Base-by-base conservation (phyloP, 2,329 filamentous ascomycete species). In the Peltaster fructicola region DNA sequence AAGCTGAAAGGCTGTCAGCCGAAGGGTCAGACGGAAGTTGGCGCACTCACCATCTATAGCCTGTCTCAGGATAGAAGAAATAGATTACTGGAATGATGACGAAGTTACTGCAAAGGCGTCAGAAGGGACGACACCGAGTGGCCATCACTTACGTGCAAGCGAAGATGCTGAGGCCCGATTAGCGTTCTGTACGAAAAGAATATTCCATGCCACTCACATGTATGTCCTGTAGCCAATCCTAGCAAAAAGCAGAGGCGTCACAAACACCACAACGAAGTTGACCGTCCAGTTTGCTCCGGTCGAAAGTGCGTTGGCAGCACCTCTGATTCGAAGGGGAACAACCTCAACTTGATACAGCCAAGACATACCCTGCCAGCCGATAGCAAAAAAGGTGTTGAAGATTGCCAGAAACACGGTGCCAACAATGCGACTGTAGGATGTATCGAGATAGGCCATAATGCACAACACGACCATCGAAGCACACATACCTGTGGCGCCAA, bases 341-440 rank as follows among this genome's bases (percentile, higher is more conserved):
- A 72, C 61, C 38, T 73, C 67, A 22, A 67, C 64, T 4, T 66
- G 63, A 45, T 68, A 71, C 7, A 72, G 47, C 66, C 65, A 72
- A 6, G 65, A 63, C 45, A 72, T 64, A 12, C 64, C 63, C 22
- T 71, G 53, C 65, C 64, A 71, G 10, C 61, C 63, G 25, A 62
- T 53, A 20, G 63, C 66, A 41, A 72, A 73, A 47, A 64, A 65
- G n/a, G 31, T 63, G 40, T 66, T 69, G 47, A 70, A 72, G 8
- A 67, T 57, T 43, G 73, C 73, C 18, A 73, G 53, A 38, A 71
- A 70, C 1, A 58, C 53, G 1, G 56, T 53, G 5, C 55, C 54
- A 6, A 48, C 54, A 20, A 57, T 51, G 24, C 55, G 52, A 3
- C 54, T 44, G 9, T 38, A 33, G 5, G 37, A 47, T 12, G 50